Evolutionary conservation across 2,329 filamentous ascomycete genomes (phyloP).

Genomic region (Diaporthe batatas): DNA sequence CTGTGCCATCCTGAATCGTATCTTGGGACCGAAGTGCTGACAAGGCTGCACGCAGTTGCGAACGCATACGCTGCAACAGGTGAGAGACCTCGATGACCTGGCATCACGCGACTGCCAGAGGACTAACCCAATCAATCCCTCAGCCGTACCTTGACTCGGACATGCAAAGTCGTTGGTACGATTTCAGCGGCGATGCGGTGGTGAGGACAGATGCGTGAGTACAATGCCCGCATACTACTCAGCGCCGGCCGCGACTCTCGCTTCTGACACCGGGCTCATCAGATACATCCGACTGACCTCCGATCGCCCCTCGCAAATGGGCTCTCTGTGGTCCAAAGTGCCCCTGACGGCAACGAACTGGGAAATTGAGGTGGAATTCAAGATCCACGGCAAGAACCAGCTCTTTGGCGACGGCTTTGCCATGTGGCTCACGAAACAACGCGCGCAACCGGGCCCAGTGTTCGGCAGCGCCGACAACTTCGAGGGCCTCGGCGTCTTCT

Average conservation of each 20-base stretch:
- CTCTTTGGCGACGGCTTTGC: conserved; percentile 97
- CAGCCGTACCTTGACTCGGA: conserved; percentile 98
- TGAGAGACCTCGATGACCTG: conserved; percentile 60
- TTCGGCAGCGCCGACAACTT: conserved; percentile 92
- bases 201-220: conserved; percentile 78
- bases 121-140: conserved; percentile 41
- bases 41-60: conserved; percentile 71
- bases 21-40: conserved; percentile 14
- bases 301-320: conserved; percentile 89
- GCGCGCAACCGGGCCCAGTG: conserved; percentile 82
- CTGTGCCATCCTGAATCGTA: background rate
- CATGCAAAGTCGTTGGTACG: conserved; percentile 98
- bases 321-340: conserved; percentile 94
- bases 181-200: conserved; percentile 96
- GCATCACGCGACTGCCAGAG: conserved; percentile 42
- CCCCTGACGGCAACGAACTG: conserved; percentile 98
- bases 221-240: conserved; percentile 39
- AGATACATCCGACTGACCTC: conserved; percentile 94
- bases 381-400: conserved; percentile 88
- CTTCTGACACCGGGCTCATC: conserved; percentile 42
- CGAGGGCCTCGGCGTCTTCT: conserved; percentile 93
- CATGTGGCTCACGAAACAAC: conserved; percentile 97
- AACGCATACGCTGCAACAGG: conserved; percentile 86
- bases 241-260: background rate
- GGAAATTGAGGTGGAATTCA: conserved; percentile 98